Conservation (phyloP, 2,329 filamentous ascomycete species). For the Parastagonospora avenae region DNA sequence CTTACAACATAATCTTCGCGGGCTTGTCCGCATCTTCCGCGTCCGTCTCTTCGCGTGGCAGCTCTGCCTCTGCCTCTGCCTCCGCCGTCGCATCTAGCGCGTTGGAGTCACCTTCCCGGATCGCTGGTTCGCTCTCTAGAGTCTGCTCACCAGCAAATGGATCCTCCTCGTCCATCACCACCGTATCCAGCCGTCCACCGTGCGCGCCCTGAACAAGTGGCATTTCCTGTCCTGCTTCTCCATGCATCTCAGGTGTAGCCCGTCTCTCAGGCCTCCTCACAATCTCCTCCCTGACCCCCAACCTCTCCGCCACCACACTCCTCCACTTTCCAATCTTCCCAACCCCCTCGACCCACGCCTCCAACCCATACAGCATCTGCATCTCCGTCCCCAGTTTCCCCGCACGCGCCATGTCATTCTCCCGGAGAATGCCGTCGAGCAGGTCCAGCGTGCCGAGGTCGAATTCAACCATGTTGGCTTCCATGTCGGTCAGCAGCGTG, state of each 20-base stretch:
- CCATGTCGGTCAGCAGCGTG: constrained; percentile 68
- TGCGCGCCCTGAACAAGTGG: too few species aligned
- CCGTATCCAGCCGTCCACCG: too few species aligned
- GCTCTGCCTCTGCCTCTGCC: neutral
- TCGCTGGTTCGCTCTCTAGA: neutral
- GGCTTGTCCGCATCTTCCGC: neutral
- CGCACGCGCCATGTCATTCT: constrained; percentile 24
- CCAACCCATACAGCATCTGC: constrained; percentile 41
- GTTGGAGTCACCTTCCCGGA: too few species aligned
- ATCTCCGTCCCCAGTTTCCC: constrained; percentile 35
- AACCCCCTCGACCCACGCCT: constrained; percentile 39
- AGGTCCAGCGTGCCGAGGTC: constrained; percentile 55
- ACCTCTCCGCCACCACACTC: constrained; percentile 27
- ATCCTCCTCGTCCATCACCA: too few species aligned
- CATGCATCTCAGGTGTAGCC: too few species aligned
- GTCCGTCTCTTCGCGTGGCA: neutral
- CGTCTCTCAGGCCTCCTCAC: neutral
- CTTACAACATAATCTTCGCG: neutral
- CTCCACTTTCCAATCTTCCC: constrained; percentile 41
- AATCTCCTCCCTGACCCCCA: constrained; percentile 22
- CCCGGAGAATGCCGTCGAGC: constrained; percentile 42
- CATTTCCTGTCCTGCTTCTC: neutral
- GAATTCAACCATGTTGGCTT: constrained; percentile 63
- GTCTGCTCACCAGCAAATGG: neutral
- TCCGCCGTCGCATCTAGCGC: neutral